Evolutionary conservation across 345 rosid species (phyloP), one percentile per base, ranked within the genome.

Genomic region (Acer negundo): DNA sequence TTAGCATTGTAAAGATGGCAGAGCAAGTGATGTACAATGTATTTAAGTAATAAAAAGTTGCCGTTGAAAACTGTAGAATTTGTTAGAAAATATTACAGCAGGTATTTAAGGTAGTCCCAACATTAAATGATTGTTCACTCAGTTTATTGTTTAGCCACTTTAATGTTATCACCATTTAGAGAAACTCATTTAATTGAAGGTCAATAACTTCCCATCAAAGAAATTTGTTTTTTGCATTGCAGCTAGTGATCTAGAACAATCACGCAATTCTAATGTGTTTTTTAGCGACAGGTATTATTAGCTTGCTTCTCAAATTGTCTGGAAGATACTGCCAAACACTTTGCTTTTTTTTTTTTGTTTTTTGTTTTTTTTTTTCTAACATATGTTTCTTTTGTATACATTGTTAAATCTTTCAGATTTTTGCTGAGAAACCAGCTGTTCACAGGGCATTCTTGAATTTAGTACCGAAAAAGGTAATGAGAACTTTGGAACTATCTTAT

Each of bases 371-470:
- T 22, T 31, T 59, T 49, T 75, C 2, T n/a, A 56, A n/a, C 3
- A 70, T 62, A 78, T n/a, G 15, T 69, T 70, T 78, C 58, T 51
- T 7, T 71, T 49, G 62, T 46, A 58, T 78, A 74, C 26, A 76
- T 69, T 72, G 59, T 69, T 73, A 62, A 71, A 62, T 38, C 71
- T 66, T 74, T 80, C 88, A 96, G 99, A 94, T 92, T 82, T 96
- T 96, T 90, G 92, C 97, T 73, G 97, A 92, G 92, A 96, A 92
- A 80, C 99, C 99, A 53, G 95, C 97, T 72, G 97, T 92, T 77
- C 97, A 90, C 77, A 90, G 78, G 77, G 98, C 97, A 76, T 96
- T 90, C 82, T 76, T 96, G 79, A 89, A 76, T 73, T 83, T 86
- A 77, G 98, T 96, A 84, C 99, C 99, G 10, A 86, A 82, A 24